phyloP scores from a whole-genome alignment of 495 filamentous ascomycete genomes.

The Extremus antarcticus region DNA sequence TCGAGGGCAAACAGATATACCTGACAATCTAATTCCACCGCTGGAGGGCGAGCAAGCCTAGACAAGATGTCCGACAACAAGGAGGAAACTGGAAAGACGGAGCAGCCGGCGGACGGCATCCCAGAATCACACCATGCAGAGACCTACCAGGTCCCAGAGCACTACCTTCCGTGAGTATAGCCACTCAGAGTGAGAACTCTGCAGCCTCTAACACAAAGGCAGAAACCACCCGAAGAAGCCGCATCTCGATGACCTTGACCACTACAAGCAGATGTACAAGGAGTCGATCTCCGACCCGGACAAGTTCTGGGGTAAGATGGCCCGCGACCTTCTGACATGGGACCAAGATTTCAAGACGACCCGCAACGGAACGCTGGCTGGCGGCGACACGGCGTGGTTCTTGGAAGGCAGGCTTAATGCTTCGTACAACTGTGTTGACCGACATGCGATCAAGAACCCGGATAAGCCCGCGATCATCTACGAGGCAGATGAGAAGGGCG shows the following conservation, averaged over 20 bases:
- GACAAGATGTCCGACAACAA: constrained; percentile 56
- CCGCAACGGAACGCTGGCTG: constrained; percentile 58
- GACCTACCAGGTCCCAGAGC: constrained; percentile 57
- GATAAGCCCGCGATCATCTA: constrained; percentile 94
- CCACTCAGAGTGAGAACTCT: not conserved
- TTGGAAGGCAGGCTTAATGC: constrained; percentile 87
- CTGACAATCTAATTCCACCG: not conserved
- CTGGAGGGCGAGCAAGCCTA: not conserved
- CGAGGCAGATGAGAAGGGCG: constrained; percentile 83
- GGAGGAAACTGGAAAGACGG: constrained; percentile 1
- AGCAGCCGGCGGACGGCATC: constrained; percentile 60
- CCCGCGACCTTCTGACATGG: constrained; percentile 85
- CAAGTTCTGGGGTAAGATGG: constrained; percentile 80
- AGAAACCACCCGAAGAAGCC: constrained; percentile 62
- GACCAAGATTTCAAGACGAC: constrained; percentile 88
- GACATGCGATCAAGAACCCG: constrained; percentile 87
- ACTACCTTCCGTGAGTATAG: constrained; percentile 50
- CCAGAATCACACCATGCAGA: constrained; percentile 76
- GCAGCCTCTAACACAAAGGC: constrained; percentile 8
- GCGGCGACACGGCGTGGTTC: constrained; percentile 92
- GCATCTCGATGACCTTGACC: constrained; percentile 59
- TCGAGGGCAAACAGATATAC: not conserved
- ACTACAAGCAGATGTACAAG: constrained; percentile 89
- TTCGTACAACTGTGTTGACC: constrained; percentile 94
- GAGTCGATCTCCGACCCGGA: constrained; percentile 87